Base-by-base conservation (phyloP, 495 filamentous ascomycete genomes). In the Lichenothelia convexa region DNA sequence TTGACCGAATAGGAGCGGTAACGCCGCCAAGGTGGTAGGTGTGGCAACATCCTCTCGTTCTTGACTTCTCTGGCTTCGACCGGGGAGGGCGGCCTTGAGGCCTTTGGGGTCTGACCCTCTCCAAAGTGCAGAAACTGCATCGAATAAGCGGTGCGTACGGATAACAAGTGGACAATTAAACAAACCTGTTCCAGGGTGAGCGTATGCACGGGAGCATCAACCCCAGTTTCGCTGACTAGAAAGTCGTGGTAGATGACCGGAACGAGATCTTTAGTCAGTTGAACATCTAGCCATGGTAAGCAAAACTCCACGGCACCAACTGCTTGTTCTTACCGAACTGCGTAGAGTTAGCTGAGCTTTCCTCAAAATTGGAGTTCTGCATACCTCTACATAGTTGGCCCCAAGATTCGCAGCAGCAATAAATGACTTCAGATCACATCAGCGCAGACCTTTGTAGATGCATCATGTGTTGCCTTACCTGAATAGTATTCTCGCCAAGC, bases 171-270 rank as follows among this genome's bases (percentile, higher is more conserved):
- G 24, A 9, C 24, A 2, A 29, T 13, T 1, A 27, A 15, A 18
- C 18, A 24, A 39, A 61, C 55, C 57, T 91, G 91, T 43, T 97
- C 87, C 2, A 95, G 61, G 0, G 87, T 95, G 35, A 99, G 64
- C 3, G 82, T 85, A 48, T 99, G 91, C 1, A 99, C 85, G 0
- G 91, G 91, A 0, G 87, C 91, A 55, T 99, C 91, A 39, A 93
- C 92, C 1, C 91, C 91, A 0, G 91, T 99, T 58, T 99, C 91
- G 51, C 84, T 93, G 54, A 99, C 89, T 12, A 99, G 65, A 47
- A 99, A 99, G 56, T 99, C 91, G 54, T 99, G 91, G 54, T 99
- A 99, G 46, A 99, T 93, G 47, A 99, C 86, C 13, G 91, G 91
- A 5, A 99, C 84, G 55, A 89, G 86, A 51, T 99, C 91, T 49